phyloP scores from a whole-genome alignment of 1,284 basidiomycete genomes.

The Retiboletus fuscus region DNA sequence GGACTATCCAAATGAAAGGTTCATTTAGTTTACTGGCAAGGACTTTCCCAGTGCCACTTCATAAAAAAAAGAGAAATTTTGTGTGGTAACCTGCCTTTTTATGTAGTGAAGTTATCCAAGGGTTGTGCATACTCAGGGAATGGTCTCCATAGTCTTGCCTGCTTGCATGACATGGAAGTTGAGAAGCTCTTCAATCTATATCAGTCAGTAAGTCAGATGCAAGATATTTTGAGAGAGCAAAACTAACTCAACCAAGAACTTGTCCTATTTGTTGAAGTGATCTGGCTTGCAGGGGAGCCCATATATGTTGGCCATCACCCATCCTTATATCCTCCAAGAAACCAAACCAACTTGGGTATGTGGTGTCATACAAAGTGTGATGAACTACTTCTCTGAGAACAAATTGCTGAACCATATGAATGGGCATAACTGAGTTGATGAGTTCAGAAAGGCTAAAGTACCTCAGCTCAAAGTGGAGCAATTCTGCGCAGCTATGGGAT shows the following conservation, averaged over 20 bases:
- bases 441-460: no score
- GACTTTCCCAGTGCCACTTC: neutral
- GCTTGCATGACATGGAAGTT: neutral
- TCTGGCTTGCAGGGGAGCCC: neutral
- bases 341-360: neutral
- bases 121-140: neutral
- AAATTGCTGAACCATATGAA: neutral
- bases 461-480: no score
- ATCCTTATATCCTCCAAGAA: neutral
- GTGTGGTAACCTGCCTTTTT: neutral
- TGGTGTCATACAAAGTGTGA: neutral
- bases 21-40: neutral
- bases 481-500: no score
- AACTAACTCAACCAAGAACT: neutral
- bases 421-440: no score
- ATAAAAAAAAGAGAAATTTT: neutral
- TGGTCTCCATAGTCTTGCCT: neutral
- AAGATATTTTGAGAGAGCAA: neutral
- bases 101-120: neutral
- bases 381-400: neutral
- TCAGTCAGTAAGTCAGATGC: neutral
- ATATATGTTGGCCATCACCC: neutral
- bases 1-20: neutral
- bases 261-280: neutral
- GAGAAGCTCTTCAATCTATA: slow-evolving; percentile 1